phyloP scores from a whole-genome alignment of 2,329 filamentous ascomycete species.

The Aureobasidium vineae region DNA sequence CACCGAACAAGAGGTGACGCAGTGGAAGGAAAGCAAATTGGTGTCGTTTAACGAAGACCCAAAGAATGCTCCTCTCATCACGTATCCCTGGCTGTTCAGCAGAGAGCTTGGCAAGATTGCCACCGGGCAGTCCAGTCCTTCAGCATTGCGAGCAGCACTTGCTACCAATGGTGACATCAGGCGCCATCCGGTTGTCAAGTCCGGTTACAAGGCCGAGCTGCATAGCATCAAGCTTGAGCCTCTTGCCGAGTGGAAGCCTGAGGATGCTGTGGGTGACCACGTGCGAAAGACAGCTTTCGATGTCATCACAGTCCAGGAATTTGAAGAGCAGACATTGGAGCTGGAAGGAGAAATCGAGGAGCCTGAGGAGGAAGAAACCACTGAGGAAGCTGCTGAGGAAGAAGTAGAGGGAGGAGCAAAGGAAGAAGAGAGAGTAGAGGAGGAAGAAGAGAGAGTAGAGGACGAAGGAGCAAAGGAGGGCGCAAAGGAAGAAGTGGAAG shows the following conservation, averaged over 20 bases:
- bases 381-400: not conserved
- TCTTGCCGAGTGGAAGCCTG: slow-evolving; percentile 11
- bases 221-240: slow-evolving; percentile 9
- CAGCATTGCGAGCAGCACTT: not conserved
- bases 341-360: not conserved
- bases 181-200: not conserved
- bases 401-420: not conserved
- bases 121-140: not conserved
- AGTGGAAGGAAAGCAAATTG: slow-evolving; percentile 55
- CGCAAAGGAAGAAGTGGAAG: not conserved
- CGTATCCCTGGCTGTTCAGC: slow-evolving; percentile 89
- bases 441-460: not conserved
- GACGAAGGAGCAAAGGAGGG: not conserved
- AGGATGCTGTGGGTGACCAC: slow-evolving; percentile 7
- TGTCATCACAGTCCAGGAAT: not conserved
- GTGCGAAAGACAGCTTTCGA: not conserved
- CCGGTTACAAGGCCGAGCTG: not conserved
- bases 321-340: not conserved
- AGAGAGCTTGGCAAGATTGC: slow-evolving; percentile 69
- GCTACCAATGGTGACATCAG: not conserved
- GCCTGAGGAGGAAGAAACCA: not conserved
- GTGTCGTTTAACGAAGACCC: slow-evolving; percentile 41
- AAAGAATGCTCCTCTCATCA: slow-evolving; percentile 73
- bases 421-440: not conserved
- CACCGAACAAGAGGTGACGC: slow-evolving; percentile 67